Base-by-base conservation (phyloP, 257 asterid species). In the Buddleja alternifolia region DNA sequence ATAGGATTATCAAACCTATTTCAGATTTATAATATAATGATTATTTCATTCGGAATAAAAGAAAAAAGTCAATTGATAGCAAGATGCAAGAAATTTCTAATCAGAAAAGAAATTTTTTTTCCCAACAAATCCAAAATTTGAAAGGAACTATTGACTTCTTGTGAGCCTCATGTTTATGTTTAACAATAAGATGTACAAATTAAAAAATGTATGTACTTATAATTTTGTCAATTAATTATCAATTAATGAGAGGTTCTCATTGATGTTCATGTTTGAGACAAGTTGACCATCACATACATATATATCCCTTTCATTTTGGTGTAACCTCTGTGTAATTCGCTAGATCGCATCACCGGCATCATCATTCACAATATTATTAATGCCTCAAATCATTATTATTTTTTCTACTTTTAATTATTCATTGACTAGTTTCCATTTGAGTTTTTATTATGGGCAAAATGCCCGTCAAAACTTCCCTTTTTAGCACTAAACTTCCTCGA, bases 271-370 rank as follows among this genome's bases (percentile, higher is more conserved):
- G 25, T 60, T 54, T 9, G 36, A 48, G 23, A 42, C 34, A 47
- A 39, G 12, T 40, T 23, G 24, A 16, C 15, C 39, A 36, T n/a
- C 56, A 24, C 34, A 66, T n/a, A n/a, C n/a, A n/a, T n/a, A n/a
- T n/a, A n/a, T n/a, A n/a, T 71, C 74, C 66, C 61, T 66, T 36
- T 80, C 73, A 50, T 17, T 44, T 62, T 52, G 3, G 5, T n/a
- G 34, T 29, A 5, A 29, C 34, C 34, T 29, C 34, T 29, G 34
- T 5, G 34, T 29, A n/a, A n/a, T n/a, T n/a, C n/a, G n/a, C n/a
- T n/a, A n/a, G n/a, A n/a, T n/a, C n/a, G n/a, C n/a, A n/a, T n/a
- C n/a, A n/a, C n/a, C n/a, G n/a, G n/a, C 53, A 46, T n/a, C 20
- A 70, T 19, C 17, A 11, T 2, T 3, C n/a, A n/a, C n/a, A n/a